Percentiles rank a stretch among this genome's conserved stretches.
Evolutionary conservation across 495 filamentous ascomycete genomes (phyloP).

Genomic region (Wilcoxina mikolae): DNA sequence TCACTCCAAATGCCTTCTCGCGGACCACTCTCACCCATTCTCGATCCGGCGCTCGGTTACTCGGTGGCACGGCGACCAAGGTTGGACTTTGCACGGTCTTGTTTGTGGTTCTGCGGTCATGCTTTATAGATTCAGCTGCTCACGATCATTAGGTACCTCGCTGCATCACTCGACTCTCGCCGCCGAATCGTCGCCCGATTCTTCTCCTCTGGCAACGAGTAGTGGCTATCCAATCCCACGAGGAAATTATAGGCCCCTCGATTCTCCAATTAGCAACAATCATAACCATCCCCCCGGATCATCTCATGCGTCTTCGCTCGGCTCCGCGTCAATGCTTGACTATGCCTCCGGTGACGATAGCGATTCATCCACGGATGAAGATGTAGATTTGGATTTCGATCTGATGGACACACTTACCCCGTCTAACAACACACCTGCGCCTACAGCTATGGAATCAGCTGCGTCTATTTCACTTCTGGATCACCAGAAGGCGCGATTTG

Average conservation of each 20-base stretch:
- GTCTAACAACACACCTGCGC: constrained; percentile 7
- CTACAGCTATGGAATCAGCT: constrained; percentile 17
- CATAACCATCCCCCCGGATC: constrained; percentile 31
- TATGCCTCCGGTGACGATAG: constrained; percentile 26
- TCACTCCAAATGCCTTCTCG: constrained; percentile 29
- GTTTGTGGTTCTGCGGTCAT: neutral
- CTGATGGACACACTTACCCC: neutral
- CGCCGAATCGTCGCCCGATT: constrained; percentile 80
- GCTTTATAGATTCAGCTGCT: neutral
- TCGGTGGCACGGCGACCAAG: constrained; percentile 26
- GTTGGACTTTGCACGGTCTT: constrained; percentile 27
- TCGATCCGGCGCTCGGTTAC: constrained; percentile 27
- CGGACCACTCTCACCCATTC: constrained; percentile 23
- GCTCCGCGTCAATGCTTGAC: constrained; percentile 31
- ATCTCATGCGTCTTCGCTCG: constrained; percentile 31
- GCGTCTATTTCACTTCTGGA: constrained; percentile 26
- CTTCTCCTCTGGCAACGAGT: constrained; percentile 44
- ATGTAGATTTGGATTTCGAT: constrained; percentile 21
- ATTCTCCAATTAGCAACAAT: constrained; percentile 23
- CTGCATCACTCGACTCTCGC: constrained; percentile 91
- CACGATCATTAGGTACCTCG: constrained; percentile 54
- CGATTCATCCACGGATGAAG: constrained; percentile 23
- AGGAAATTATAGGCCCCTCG: constrained; percentile 30
- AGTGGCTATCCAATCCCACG: constrained; percentile 33
- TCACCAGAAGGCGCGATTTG: constrained; percentile 25